Evolutionary conservation across 164 flowering plant species (phyloP).

Genomic region (Umbellularia californica): DNA sequence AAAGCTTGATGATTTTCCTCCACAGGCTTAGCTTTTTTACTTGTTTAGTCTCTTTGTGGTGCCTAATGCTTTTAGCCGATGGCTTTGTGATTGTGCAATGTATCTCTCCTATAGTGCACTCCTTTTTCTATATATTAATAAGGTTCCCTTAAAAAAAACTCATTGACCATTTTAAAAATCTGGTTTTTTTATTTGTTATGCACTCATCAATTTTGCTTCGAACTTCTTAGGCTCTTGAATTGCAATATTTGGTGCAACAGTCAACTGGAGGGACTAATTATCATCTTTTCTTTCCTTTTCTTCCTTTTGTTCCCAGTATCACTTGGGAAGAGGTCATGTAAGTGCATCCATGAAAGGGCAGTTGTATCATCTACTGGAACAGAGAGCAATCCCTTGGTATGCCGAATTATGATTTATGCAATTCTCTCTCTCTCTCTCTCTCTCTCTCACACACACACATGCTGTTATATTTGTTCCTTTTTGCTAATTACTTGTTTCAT

Average conservation of each 20-base stretch:
- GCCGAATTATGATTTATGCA: not conserved
- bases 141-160: not conserved
- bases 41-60: too few relatives aligned
- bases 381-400: constrained; percentile 78
- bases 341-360: constrained; percentile 68
- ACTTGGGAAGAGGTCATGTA: constrained; percentile 92
- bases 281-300: not conserved
- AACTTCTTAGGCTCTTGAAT: not conserved
- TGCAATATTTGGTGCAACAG: not conserved
- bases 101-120: too few relatives aligned
- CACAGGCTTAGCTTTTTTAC: too few relatives aligned
- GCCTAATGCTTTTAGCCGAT: too few relatives aligned
- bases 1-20: too few relatives aligned
- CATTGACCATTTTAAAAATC: not conserved
- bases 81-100: too few relatives aligned
- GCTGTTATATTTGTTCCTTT: not conserved
- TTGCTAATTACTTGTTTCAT: not conserved
- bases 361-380: constrained; percentile 67
- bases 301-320: constrained; percentile 42
- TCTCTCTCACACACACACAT: too few relatives aligned
- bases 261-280: not conserved
- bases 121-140: not conserved
- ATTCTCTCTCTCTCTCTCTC: not conserved
- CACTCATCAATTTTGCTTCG: not conserved
- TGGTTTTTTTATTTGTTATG: not conserved